Base-by-base conservation (phyloP, 495 filamentous ascomycete genomes). In the Astrothelium subdiscretum region DNA sequence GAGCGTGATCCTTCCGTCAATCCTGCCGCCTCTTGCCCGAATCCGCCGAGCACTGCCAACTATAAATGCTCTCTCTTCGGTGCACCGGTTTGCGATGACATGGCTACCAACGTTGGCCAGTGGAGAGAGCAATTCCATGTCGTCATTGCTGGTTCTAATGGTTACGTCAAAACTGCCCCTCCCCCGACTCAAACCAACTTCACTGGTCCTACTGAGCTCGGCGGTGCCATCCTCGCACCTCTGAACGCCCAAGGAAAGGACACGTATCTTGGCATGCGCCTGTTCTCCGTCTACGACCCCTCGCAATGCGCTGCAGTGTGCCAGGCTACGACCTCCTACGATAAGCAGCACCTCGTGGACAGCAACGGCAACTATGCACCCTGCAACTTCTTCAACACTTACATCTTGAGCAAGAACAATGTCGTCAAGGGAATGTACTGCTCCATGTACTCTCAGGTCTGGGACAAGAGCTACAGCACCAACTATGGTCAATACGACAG, bases 321-420 rank as follows among this genome's bases (percentile, higher is more conserved):
- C 62, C 31, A 43, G 20, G 32, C 58, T 20, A 43, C 59, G 42
- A 58, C 42, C 11, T 18, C 31, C 18, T 67, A 64, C 35, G 57
- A 63, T 48, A 27, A 64, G 22, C 43, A 57, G 27, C 59, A 67
- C 54, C 57, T 42, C 27, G 62, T 62, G 8, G 57, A 57, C 13
- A 24, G 20, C 31, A 29, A 26, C 38, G 62, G 62, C 1, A 43
- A 1, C 38, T 43, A 59, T 4, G 26, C 38, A 31, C 64, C 62
- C 2, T 67, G 65, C 63, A 59, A 65, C 35, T 67, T 67, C 62
- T 67, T 65, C 65, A 67, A 67, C 42, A 67, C 65, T 2, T 67
- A 67, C 29, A 42, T 67, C 27, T 31, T 67, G 13, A 43, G 52
- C 59, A 65, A 65, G 27, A 64, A 64, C 59, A 52, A 42, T 3